Percentiles rank a stretch among this genome's conserved stretches.
Conservation (phyloP, 192 early-diverging fungal genomes). For the Chytriomyces sp. region DNA sequence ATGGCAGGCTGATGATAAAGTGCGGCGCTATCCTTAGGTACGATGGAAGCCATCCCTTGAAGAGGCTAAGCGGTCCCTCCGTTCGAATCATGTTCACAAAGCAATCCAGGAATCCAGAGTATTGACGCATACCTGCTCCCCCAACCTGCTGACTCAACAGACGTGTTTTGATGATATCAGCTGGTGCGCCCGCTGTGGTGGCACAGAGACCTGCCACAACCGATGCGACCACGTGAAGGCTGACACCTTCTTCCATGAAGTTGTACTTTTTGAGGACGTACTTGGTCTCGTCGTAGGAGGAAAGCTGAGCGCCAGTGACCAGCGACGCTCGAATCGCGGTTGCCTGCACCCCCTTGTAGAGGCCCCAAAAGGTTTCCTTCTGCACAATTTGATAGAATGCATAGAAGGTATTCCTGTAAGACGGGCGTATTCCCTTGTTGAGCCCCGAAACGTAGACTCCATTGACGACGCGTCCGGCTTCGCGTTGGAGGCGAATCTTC, state of each 20-base stretch:
- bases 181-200: constrained; percentile 20
- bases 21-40: constrained; percentile 32
- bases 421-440: constrained; percentile 12
- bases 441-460: constrained; percentile 25
- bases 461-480: constrained; percentile 5
- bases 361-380: constrained; percentile 7
- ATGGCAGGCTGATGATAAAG: constrained; percentile 28
- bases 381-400: constrained; percentile 25
- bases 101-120: constrained; percentile 19
- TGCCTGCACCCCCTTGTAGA: constrained; percentile 53
- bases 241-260: constrained; percentile 42
- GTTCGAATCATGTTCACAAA: constrained; percentile 9
- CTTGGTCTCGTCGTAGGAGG: constrained; percentile 55
- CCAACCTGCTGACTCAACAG: constrained; percentile 10
- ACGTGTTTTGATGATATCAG: constrained; percentile 24
- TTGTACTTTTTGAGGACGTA: constrained; percentile 39
- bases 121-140: not conserved
- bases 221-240: constrained; percentile 41
- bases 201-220: constrained; percentile 40
- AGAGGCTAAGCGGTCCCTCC: constrained; percentile 4
- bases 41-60: constrained; percentile 27
- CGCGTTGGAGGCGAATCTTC: constrained; percentile 32
- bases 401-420: constrained; percentile 24
- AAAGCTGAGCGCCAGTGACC: constrained; percentile 53
- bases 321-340: constrained; percentile 51